Evolutionary conservation across 1,284 basidiomycete species (phyloP).

Genomic region (Ganoderma resinaceum): DNA sequence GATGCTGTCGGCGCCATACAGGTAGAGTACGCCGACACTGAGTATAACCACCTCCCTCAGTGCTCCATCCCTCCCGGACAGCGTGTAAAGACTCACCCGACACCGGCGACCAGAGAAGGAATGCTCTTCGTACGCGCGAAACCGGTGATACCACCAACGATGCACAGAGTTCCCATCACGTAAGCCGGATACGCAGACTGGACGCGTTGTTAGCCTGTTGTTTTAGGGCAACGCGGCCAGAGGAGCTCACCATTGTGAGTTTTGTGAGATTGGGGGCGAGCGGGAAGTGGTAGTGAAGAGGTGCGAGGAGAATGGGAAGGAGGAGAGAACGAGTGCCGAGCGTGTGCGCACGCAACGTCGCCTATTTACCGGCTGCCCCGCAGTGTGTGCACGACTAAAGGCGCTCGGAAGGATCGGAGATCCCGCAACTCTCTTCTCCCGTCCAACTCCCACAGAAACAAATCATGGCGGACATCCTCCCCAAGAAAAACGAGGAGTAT

Average conservation of each 20-base stretch:
- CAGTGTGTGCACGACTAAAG: slow-evolving; percentile 9
- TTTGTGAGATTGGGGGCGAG: slow-evolving; percentile 12
- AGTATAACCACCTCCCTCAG: not conserved
- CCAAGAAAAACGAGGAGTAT: slow-evolving; percentile 77
- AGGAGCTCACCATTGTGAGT: slow-evolving; percentile 27
- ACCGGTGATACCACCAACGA: slow-evolving; percentile 79
- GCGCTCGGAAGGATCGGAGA: slow-evolving; percentile 22
- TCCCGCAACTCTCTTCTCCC: slow-evolving; percentile 17
- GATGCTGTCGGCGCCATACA: slow-evolving; percentile 79
- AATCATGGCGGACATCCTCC: slow-evolving; percentile 50
- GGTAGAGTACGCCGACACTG: slow-evolving; percentile 79
- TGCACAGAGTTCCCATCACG: slow-evolving; percentile 79
- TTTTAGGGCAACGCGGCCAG: not conserved
- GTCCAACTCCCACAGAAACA: not conserved
- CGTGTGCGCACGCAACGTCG: slow-evolving; percentile 20
- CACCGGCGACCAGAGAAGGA: slow-evolving; percentile 83
- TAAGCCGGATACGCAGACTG: slow-evolving; percentile 86
- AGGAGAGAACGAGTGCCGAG: slow-evolving; percentile 16
- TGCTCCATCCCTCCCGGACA: slow-evolving; percentile 1
- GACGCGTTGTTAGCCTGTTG: slow-evolving; percentile 1
- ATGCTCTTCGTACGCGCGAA: slow-evolving; percentile 74
- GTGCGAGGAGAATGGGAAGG: slow-evolving; percentile 6
- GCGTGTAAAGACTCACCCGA: slow-evolving; percentile 55
- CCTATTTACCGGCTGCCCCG: slow-evolving; percentile 28
- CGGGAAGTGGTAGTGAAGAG: not conserved